Evolutionary conservation across 768 basidiomycete species (phyloP), one percentile per base, ranked within the genome.

Genomic region (Thelephora ganbajun): DNA sequence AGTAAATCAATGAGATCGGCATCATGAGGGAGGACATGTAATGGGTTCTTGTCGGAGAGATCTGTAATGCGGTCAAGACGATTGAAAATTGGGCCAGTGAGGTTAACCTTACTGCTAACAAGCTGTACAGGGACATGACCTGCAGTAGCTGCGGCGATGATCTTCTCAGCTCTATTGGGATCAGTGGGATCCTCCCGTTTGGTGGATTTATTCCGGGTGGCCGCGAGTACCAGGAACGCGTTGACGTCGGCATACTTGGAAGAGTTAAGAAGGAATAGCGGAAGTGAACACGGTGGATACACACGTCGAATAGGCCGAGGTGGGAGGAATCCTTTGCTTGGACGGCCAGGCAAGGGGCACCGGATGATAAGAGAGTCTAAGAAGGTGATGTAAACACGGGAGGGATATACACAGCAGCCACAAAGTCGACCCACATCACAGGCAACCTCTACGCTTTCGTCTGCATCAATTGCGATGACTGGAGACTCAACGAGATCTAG

Each of bases 161-260:
- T 89, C 48, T 80, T 73, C 50, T 77, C 71, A 19, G 78, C 70
- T 2, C 80, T 75, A 18, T 16, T 41, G 1, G 74, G 63, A 52
- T 79, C 73, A 5, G 71, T 76, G 30, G 69, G 69, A 14, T 83
- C 59, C 44, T 80, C 74, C n/a, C 80, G 79, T 0, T 72, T 69
- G 19, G 66, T 61, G 35, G 83, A 69, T 2, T 79, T 82, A 57
- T 88, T 84, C 41, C 79, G 67, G 3, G 83, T 88, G 6, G 87
- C 85, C 9, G 87, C 87, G 42, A 90, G 67, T 2, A 83, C 85
- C 50, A 90, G 63, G 57, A 89, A 90, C n/a, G 87, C 83, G 58
- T 90, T 90, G 11, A 89, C 82, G 58, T 90, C 87, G 14, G 86
- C 79, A 54, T 76, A 88, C 86, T 90, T 53, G 13, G 13, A 20